Evolutionary conservation across 345 rosid species (phyloP), one percentile per base, ranked within the genome.

Genomic region (Euphorbia tirucalli): DNA sequence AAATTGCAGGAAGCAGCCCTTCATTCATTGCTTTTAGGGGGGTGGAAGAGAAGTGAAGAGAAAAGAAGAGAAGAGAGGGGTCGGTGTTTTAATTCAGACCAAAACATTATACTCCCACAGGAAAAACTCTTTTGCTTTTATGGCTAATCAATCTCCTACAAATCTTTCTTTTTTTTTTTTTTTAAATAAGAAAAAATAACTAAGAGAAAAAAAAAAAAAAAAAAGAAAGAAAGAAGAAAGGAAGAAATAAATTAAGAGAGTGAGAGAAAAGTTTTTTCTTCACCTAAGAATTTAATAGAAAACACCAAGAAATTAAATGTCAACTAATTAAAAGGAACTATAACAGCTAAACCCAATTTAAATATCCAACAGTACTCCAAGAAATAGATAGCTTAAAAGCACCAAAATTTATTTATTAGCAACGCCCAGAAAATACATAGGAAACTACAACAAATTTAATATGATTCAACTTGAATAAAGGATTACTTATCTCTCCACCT

Each of bases 271-370:
- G n/a, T n/a, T n/a, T n/a, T 61, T 76, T 46, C 84, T 80, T 78
- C 85, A 82, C 79, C 84, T 66, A 78, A 76, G 77, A 84, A 83
- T 82, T 89, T 81, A 87, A 78, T 86, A 77, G 74, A 81, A 82
- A 85, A 72, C 81, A 80, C 82, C 85, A 83, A 88, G 70, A 78
- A 80, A 86, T 86, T 89, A 76, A 89, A 83, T 87, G 76, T 81
- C 91, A 83, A 83, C 88, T 83, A 83, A 83, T 55, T 60, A 80
- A 31, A 79, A 64, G 75, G 35, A 76, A 78, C 56, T 39, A 59
- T 37, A 72, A 77, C 86, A 73, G 76, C 73, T 75, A 72, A 73
- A 62, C 55, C 57, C 55, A 31, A 71, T 71, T 71, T 79, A 60
- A 69, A 74, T 66, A 31, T 65, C 72, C 76, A 77, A 62, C 70